phyloP scores from a whole-genome alignment of 495 filamentous ascomycete genomes.

The Aspergillus indologenus region DNA sequence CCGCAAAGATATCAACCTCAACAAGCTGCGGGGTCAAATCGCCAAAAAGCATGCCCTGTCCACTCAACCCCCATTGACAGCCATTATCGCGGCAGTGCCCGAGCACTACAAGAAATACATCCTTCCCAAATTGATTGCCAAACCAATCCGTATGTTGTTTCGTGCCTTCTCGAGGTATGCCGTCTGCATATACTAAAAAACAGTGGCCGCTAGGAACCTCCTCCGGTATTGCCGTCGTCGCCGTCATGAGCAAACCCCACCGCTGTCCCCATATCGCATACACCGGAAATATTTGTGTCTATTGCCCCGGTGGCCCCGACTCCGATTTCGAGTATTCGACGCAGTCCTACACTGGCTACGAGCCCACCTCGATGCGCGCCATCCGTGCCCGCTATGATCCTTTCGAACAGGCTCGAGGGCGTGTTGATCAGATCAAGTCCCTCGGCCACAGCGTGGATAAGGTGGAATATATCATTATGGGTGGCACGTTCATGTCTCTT shows the following conservation, averaged over 20 bases:
- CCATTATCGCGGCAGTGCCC: conserved; percentile 94
- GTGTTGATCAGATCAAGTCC: conserved; percentile 93
- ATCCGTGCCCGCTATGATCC: conserved; percentile 97
- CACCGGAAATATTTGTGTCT: conserved; percentile 98
- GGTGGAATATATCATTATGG: conserved; percentile 99
- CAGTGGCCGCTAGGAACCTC: conserved; percentile 63
- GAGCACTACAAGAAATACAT: conserved; percentile 99
- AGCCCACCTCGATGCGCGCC: conserved; percentile 96
- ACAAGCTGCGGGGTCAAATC: conserved; percentile 79
- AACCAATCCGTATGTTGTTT: conserved; percentile 74
- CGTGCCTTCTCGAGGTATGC: background rate
- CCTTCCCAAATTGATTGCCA: conserved; percentile 88
- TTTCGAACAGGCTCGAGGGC: conserved; percentile 92
- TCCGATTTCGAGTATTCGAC: conserved; percentile 99
- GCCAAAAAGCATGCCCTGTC: conserved; percentile 86
- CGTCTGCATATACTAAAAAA: conserved; percentile 17
- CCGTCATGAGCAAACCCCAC: conserved; percentile 99
- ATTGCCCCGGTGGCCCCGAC: conserved; percentile 95
- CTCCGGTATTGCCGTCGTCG: conserved; percentile 97
- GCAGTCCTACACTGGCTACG: conserved; percentile 96
- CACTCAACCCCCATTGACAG: conserved; percentile 84
- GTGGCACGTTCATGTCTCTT: conserved; percentile 97
- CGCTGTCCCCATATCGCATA: conserved; percentile 96
- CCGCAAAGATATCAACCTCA: conserved; percentile 88
- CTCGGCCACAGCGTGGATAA: conserved; percentile 97